A percentile compares a stretch with the other conserved stretches of the same genome.
These are phyloP conservation scores for Tylopilus sp. DNA, from an alignment of 768 basidiomycete genomes.

Conservation along the genomic window DNA sequence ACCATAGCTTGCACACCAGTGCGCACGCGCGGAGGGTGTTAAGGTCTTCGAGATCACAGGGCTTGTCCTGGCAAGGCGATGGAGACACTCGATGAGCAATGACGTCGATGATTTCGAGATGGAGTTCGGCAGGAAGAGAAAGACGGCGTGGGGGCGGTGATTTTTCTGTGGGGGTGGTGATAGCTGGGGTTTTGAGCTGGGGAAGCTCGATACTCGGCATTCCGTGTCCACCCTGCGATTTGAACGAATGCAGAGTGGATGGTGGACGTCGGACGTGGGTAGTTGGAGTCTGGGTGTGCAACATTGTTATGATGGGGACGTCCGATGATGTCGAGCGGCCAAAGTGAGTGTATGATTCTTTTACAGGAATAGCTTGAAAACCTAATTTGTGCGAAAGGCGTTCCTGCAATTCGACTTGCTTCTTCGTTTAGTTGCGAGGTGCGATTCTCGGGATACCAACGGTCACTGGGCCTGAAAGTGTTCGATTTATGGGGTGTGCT, in stretches of 20 bases:
- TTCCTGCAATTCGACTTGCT: background rate
- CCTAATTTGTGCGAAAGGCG: constrained; percentile 3
- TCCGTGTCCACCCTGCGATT: background rate
- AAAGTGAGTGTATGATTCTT: constrained; percentile 12
- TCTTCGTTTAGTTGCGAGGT: background rate
- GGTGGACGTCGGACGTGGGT: constrained; percentile 5
- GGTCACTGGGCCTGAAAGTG: background rate
- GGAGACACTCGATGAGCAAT: constrained; percentile 17
- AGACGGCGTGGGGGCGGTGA: constrained; percentile 11
- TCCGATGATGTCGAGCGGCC: background rate
- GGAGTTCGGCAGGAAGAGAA: constrained; percentile 28
- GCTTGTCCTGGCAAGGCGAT: constrained; percentile 5
- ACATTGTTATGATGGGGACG: constrained; percentile 11
- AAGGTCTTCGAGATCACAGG: constrained; percentile 17
- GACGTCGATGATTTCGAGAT: constrained; percentile 28
- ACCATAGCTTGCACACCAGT: constrained; percentile 31
- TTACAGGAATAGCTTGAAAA: background rate
- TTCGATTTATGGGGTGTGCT: constrained; percentile 1
- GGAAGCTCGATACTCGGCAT: background rate
- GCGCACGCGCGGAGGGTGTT: constrained; percentile 23
- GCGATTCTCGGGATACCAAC: constrained; percentile 1
- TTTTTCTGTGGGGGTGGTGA: constrained; percentile 4
- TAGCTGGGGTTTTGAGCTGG: background rate
- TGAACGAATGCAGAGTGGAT: background rate
- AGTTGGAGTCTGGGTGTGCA: constrained; percentile 5